These are phyloP conservation scores for Lipomyces oligophaga DNA, from an alignment of 805 yeast genomes.

Conservation along the genomic window DNA sequence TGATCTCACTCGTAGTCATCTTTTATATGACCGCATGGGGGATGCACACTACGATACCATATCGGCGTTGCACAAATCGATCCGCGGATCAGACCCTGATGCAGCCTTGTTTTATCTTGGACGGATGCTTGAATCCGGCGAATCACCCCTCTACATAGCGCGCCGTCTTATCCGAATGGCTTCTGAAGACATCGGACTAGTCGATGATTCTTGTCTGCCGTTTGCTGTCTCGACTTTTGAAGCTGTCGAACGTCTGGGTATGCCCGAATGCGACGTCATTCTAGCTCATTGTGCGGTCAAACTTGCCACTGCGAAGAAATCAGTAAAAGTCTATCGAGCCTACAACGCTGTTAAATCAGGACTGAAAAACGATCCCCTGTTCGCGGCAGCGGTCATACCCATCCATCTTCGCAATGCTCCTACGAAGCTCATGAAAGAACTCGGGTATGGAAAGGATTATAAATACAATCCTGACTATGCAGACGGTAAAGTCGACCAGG, in stretches of 20 bases:
- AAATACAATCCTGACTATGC: conserved; percentile 81
- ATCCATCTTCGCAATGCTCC: conserved; percentile 91
- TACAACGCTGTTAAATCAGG: conserved; percentile 62
- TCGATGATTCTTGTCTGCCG: conserved; percentile 80
- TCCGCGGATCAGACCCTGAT: conserved; percentile 85
- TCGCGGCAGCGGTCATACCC: conserved; percentile 54
- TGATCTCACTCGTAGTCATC: conserved; percentile 38
- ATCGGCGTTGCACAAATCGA: conserved; percentile 89
- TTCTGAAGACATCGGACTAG: conserved; percentile 86
- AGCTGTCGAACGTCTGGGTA: conserved; percentile 82
- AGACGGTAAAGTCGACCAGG: conserved; percentile 71
- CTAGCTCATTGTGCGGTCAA: conserved; percentile 93
- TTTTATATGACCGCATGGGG: conserved; percentile 78
- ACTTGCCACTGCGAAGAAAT: conserved; percentile 77
- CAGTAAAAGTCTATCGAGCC: conserved; percentile 81
- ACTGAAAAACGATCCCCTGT: conserved; percentile 55
- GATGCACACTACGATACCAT: conserved; percentile 94
- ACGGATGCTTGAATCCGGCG: conserved; percentile 89
- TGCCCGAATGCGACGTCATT: conserved; percentile 90
- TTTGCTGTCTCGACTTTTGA: conserved; percentile 82
- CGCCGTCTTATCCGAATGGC: conserved; percentile 93
- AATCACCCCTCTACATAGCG: conserved; percentile 84
- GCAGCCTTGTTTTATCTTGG: conserved; percentile 86
- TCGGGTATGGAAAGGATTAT: conserved; percentile 81
- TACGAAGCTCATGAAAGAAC: conserved; percentile 79